Percentiles rank a stretch among this genome's conserved stretches.
These are phyloP conservation scores for Brettanomyces anomalus DNA, from an alignment of 805 yeast genomes.

Conservation along the genomic window DNA sequence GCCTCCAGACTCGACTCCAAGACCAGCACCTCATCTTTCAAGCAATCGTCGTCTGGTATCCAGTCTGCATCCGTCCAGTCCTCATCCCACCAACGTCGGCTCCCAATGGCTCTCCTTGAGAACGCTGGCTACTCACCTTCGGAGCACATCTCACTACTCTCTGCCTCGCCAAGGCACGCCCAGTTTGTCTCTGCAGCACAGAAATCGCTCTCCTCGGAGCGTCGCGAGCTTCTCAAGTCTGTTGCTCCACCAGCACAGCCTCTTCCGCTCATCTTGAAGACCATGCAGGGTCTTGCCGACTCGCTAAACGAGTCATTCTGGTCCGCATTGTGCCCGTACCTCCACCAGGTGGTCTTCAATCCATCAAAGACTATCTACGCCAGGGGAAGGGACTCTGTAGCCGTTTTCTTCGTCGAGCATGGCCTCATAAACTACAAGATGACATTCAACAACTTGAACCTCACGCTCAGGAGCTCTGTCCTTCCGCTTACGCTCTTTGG, in stretches of 20 bases:
- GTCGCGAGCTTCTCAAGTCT: slow-evolving; percentile 19
- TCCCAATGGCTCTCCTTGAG: slow-evolving; percentile 12
- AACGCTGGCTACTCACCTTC: slow-evolving; percentile 4
- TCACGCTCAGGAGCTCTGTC: slow-evolving; percentile 28
- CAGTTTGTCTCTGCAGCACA: slow-evolving; percentile 47
- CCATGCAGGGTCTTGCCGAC: slow-evolving; percentile 51
- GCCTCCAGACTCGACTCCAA: neutral
- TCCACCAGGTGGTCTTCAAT: slow-evolving; percentile 27
- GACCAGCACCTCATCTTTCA: too few species aligned
- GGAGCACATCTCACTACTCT: neutral
- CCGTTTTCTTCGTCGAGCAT: slow-evolving; percentile 46
- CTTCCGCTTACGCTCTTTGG: slow-evolving; percentile 74
- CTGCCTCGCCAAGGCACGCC: slow-evolving; percentile 40
- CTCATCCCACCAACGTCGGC: neutral
- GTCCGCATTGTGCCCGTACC: slow-evolving; percentile 49
- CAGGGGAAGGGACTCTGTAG: slow-evolving; percentile 35
- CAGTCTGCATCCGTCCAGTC: too few species aligned
- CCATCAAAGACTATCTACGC: slow-evolving; percentile 37
- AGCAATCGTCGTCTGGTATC: too few species aligned
- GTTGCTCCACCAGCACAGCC: slow-evolving; percentile 29
- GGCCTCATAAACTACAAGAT: slow-evolving; percentile 42
- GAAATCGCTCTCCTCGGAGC: slow-evolving; percentile 27
- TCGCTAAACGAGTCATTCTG: slow-evolving; percentile 46
- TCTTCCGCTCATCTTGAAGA: slow-evolving; percentile 52
- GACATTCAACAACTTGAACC: slow-evolving; percentile 29